Base-by-base conservation (phyloP, 2,329 filamentous ascomycete genomes). In the Pyrenochaeta sp. region DNA sequence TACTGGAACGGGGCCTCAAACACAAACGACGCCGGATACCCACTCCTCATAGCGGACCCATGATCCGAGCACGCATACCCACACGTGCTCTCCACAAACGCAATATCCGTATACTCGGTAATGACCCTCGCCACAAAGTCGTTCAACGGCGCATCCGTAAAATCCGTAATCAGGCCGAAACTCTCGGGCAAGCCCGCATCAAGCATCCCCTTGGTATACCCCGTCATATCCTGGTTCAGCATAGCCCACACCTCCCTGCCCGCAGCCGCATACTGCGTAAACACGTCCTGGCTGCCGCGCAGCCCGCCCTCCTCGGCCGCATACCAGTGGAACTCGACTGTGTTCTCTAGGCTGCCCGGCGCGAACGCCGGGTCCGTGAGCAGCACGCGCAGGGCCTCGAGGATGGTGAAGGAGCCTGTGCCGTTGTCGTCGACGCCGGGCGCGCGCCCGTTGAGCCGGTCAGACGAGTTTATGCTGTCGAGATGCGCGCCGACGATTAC, bases 321-420 rank as follows among this genome's bases (percentile, higher is more conserved):
- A 75, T 95, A 96, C 90, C 90, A 96, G 74, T 96, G 92, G 72
- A 96, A 96, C 75, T 96, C 93, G 60, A 97, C 79, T 1, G 90
- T 95, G 74, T 96, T 96, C 48, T 82, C 72, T 3, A 85, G 86
- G 55, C 89, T 83, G 31, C 90, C 90, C 36, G 80, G 74, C 23
- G 85, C 73, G 50, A 96, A 80, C 37, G 85, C 81, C 48, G 86
- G 73, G 18, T 86, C 86, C 53, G 81, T 80, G 38, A 96, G 80
- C 9, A 96, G 80, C 24, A 89, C 86, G 22, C 90, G 84, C 65
- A 97, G 82, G 3, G 90, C 89, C 74, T 97, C 93, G 38, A 96
- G 82, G 58, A 96, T 96, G 15, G 92, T 96, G 22, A 96, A 90
- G 2, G 90, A 92, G 46, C 90, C 90, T 56, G 87, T 90, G 53